These are phyloP conservation scores for Arxiozyma bovina DNA, from an alignment of 1,139 yeast species.

Conservation along the genomic window DNA sequence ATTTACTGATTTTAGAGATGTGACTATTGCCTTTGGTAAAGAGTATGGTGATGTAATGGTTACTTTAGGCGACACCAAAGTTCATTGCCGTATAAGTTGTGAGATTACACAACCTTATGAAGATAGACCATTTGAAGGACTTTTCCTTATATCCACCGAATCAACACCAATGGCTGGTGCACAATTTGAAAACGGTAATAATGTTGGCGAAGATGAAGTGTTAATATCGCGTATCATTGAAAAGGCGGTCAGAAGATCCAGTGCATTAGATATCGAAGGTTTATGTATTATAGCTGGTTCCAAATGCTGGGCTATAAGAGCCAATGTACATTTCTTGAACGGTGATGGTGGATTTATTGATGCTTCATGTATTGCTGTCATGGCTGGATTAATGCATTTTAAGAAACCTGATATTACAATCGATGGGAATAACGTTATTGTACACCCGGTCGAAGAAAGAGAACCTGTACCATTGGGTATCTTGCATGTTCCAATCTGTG, in stretches of 20 bases:
- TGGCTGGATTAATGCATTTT: slow-evolving; percentile 77
- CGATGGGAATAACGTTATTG: slow-evolving; percentile 56
- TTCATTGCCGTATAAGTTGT: slow-evolving; percentile 73
- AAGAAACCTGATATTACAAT: slow-evolving; percentile 77
- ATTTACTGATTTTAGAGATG: slow-evolving; percentile 54
- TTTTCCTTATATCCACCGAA: slow-evolving; percentile 76
- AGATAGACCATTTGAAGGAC: slow-evolving; percentile 90
- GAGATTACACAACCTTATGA: slow-evolving; percentile 77
- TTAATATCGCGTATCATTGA: slow-evolving; percentile 75
- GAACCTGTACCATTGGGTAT: slow-evolving; percentile 82
- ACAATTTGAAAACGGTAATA: slow-evolving; percentile 61
- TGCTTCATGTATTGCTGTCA: slow-evolving; percentile 82
- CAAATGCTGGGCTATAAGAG: slow-evolving; percentile 83
- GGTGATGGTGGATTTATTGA: slow-evolving; percentile 91
- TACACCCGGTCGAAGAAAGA: slow-evolving; percentile 67
- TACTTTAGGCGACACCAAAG: slow-evolving; percentile 61
- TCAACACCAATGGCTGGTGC: slow-evolving; percentile 86
- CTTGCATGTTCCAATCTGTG: slow-evolving; percentile 82
- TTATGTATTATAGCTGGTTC: slow-evolving; percentile 86
- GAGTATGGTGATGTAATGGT: slow-evolving; percentile 80
- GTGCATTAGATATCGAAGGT: slow-evolving; percentile 83
- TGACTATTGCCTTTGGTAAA: slow-evolving; percentile 54
- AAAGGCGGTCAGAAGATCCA: slow-evolving; percentile 81
- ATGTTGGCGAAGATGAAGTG: slow-evolving; percentile 67
- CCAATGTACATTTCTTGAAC: slow-evolving; percentile 79